Percentiles rank a stretch among this genome's conserved stretches.
Conservation (phyloP, 805 yeast species). For the Teunomyces atbi region DNA sequence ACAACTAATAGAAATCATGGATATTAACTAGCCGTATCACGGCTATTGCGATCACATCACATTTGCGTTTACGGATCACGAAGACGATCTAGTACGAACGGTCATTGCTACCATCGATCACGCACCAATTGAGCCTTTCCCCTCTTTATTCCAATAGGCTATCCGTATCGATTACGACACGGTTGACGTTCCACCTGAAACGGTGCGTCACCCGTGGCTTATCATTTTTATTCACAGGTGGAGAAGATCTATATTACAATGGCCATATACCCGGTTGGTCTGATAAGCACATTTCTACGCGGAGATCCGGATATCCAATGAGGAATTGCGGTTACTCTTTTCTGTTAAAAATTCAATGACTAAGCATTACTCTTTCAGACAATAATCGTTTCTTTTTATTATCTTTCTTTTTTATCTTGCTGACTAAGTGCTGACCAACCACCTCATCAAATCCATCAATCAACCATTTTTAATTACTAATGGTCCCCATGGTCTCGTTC, state of each 20-base stretch:
- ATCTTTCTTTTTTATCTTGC: background rate
- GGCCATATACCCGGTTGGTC: background rate
- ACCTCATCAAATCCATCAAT: background rate
- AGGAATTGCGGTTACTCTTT: background rate
- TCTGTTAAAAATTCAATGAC: background rate
- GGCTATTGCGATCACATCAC: no score
- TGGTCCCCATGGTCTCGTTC: conserved; percentile 54
- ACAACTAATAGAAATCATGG: background rate
- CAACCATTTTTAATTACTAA: background rate
- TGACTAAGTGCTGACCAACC: background rate
- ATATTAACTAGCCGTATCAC: background rate
- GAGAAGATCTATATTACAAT: background rate
- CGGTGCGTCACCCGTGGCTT: background rate
- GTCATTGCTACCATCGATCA: no score
- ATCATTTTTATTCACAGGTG: background rate
- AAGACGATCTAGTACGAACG: no score
- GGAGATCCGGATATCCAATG: background rate
- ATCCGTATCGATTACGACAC: no score
- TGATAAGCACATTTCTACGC: background rate
- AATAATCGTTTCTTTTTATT: background rate
- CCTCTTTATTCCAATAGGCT: no score
- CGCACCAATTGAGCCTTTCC: no score
- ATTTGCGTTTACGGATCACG: no score
- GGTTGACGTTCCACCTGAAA: background rate
- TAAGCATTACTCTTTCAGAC: background rate